Evolutionary conservation across 768 basidiomycete genomes (phyloP), one percentile per base, ranked within the genome.

Genomic region (Hericium alpestre): DNA sequence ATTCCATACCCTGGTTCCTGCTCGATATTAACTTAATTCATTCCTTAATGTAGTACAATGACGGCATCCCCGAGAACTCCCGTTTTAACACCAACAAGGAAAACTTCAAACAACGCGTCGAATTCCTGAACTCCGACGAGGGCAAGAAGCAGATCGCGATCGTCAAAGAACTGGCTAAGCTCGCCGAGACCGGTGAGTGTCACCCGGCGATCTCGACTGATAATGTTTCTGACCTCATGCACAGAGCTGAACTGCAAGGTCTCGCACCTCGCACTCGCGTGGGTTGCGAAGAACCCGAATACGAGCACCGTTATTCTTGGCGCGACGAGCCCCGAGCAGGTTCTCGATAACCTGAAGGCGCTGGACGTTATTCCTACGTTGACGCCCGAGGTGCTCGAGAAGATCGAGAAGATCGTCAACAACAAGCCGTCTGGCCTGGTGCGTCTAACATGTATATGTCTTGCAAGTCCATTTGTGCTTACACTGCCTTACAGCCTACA

Each of bases 251-350:
- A 70, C 13, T 73, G 71, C 54, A 75, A 69, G 18, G 72, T 76
- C 58, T 70, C 76, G n/a, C 73, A 74, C 39, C 70, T 83, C 51
- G 75, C 83, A 1, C 71, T 84, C 56, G 82, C 83, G 22, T 84
- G 81, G 82, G 68, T 75, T 6, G 71, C 76, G 11, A 70, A 65
- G 59, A 76, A 81, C 65, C 73, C 75, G 16, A 76, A 76, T 65
- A 76, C 75, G 41, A 70, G 72, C 56, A 76, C 73, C 16, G 71
- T 77, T 52, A 76, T 79, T 57, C 70, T 79, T 40, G 78, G 79
- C 8, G 77, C 76, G 4, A 72, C 76, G 38, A 78, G 72, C 59
- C 72, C 75, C 10, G 71, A 76, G 60, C 79, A 81, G 59, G 65
- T 80, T 20, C 49, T 69, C 47, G 73, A 80, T 37, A 80, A 79